phyloP scores from a whole-genome alignment of 148 eudicot genomes.

The Fallopia convolvulus region DNA sequence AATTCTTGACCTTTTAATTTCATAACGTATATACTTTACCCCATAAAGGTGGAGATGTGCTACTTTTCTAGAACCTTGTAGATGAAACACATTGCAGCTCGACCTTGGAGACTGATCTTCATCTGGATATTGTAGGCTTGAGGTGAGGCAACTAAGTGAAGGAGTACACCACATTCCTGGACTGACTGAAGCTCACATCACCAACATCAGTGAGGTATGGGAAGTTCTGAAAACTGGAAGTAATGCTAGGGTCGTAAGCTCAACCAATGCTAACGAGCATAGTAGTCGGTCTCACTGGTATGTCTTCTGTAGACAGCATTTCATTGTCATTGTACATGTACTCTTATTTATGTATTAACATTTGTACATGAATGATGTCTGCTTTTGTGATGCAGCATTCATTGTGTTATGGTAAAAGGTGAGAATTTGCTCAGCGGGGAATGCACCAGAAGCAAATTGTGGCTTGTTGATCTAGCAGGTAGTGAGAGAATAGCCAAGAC shows the following conservation, averaged over 20 bases:
- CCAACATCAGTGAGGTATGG: constrained; percentile 77
- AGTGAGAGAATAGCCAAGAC: constrained; percentile 90
- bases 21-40: too few species aligned
- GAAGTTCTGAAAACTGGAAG: constrained; percentile 79
- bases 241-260: constrained; percentile 83
- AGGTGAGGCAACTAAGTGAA: constrained; percentile 72
- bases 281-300: constrained; percentile 99
- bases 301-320: constrained; percentile 12
- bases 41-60: too few species aligned
- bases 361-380: not conserved
- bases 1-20: too few species aligned
- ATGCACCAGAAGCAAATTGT: constrained; percentile 83
- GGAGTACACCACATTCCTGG: constrained; percentile 91
- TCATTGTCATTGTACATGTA: not conserved
- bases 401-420: constrained; percentile 93
- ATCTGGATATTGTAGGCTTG: constrained; percentile 48
- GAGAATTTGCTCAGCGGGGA: constrained; percentile 77
- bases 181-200: constrained; percentile 80
- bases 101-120: too few species aligned
- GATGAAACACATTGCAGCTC: too few species aligned
- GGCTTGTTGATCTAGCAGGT: constrained; percentile 93
- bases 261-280: constrained; percentile 87
- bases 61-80: too few species aligned
- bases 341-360: not conserved
- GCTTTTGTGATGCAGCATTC: constrained; percentile 52